Conservation (phyloP, 768 basidiomycete genomes). For the Daedaleopsis sinensis region DNA sequence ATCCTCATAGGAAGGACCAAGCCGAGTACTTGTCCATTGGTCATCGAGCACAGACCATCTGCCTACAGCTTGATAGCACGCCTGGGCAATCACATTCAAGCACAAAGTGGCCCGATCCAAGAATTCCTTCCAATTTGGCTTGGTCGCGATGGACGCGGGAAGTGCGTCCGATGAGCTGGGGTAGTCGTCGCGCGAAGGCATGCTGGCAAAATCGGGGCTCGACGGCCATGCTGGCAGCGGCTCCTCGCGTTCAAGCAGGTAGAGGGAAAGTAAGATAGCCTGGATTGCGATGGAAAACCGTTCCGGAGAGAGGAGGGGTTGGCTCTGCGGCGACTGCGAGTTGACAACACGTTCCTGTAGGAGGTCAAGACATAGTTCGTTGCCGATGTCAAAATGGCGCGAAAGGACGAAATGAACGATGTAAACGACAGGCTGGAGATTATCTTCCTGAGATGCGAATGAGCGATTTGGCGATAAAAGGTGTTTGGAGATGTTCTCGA, state of each 20-base stretch:
- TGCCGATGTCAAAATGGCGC: constrained; percentile 83
- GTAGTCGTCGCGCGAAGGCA: constrained; percentile 65
- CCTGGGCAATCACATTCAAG: constrained; percentile 56
- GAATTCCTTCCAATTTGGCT: constrained; percentile 73
- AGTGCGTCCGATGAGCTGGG: constrained; percentile 68
- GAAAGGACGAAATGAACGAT: constrained; percentile 83
- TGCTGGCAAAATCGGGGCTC: constrained; percentile 62
- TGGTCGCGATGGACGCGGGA: constrained; percentile 55
- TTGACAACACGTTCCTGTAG: constrained; percentile 68
- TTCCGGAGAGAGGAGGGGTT: constrained; percentile 60
- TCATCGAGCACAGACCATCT: constrained; percentile 86
- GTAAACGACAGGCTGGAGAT: constrained; percentile 74
- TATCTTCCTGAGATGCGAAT: constrained; percentile 69
- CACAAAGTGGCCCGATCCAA: constrained; percentile 64
- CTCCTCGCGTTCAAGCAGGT: constrained; percentile 72
- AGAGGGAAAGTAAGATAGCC: constrained; percentile 74
- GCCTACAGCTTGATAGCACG: constrained; percentile 68
- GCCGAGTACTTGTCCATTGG: constrained; percentile 69
- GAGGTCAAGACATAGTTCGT: constrained; percentile 79
- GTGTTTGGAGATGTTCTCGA: constrained; percentile 73
- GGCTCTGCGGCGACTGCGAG: constrained; percentile 39
- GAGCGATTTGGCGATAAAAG: constrained; percentile 79
- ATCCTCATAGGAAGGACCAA: constrained; percentile 68
- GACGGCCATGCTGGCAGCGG: constrained; percentile 79
- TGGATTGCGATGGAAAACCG: constrained; percentile 74